Evolutionary conservation across 2,329 filamentous ascomycete genomes (phyloP), one percentile per base, ranked within the genome.

Genomic region (Fusarium anguioides): DNA sequence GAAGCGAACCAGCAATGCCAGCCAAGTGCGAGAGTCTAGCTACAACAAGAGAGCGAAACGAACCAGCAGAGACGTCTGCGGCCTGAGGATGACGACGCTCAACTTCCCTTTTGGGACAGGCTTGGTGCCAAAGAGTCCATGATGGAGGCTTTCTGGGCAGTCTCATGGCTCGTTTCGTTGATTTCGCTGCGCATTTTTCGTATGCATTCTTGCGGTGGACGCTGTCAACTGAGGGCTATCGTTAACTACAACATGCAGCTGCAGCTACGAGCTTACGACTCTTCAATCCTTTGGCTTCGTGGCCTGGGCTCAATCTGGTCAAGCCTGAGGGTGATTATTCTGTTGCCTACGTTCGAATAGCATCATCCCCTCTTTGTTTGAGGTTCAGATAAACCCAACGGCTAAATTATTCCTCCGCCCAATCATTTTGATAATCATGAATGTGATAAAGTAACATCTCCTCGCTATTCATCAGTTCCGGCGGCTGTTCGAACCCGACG

Each of bases 71-170:
- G 26, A 50, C 12, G 60, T 46, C 70, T 74, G 71, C 71, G 70
- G 72, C 69, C 69, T 73, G 61, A 67, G 72, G 72, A 74, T 75
- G 74, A 75, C 74, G 74, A 75, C 74, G 74, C 73, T 68, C 60
- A 63, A 60, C 62, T 69, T 49, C 71, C 70, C 55, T 37, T 72
- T 74, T 70, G 50, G 66, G 71, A 53, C 60, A 63, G 37, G 48
- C 33, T 65, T 41, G 41, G 52, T 57, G 40, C 60, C 65, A 59
- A 40, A 62, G 54, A 56, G 55, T 63, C 63, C 60, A 68, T 60
- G 64, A 61, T 69, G 55, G 69, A 50, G 62, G 51, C 62, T 17
- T 20, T 23, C 46, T 47, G 24, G 8, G 35, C 41, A 55, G 44
- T 62, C 41, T 49, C 53, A 65, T 60, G 26, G 21, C 48, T 60